Base-by-base conservation (phyloP, 805 yeast species). In the Candida montana region DNA sequence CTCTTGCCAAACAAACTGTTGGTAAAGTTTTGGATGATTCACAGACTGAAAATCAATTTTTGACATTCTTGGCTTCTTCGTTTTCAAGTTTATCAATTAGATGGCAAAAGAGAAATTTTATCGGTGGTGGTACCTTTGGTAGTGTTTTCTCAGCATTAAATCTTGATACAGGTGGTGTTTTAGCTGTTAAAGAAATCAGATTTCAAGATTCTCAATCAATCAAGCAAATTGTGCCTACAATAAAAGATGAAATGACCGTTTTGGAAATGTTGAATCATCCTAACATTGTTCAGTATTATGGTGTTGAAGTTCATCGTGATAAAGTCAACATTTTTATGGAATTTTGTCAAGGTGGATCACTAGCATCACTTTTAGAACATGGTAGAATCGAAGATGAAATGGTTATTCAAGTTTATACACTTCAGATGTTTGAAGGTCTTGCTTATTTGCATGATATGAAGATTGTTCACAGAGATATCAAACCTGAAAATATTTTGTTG, bases 61-160 rank as follows among this genome's bases (percentile, higher is more conserved):
- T 93, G 35, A 76, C 93, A 2, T 80, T 87, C 41, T 70, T 95
- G 42, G 95, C 97, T 0, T 85, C 96, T 0, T 83, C 95, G 0
- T 80, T 89, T 54, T 83, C 95, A 2, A 83, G 89, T 52, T 84
- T 90, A 23, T 83, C 96, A 1, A 88, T 93, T 48, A 79, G 96
- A 62, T 93, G 99, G 99, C 97, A 93, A 61, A 95, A 91, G 65
- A 95, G 96, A 35, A 78, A 81, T 47, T 87, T 81, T 55, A 77
- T 93, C 54, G 99, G 99, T 2, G 91, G 95, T 33, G 99, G 99
- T 33, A 78, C 96, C 0, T 93, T 91, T 70, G 99, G 99, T 7
- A 79, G 84, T 45, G 99, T 93, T 4, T 93, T 76, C 62, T 89
- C 93, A 0, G 95, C 97, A 0, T 81, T 87, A 18, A 89, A 91